A percentile compares a stretch with the other conserved stretches of the same genome.
Evolutionary conservation across 208 protist species (phyloP).

Genomic region (Crithidia mellificae): DNA sequence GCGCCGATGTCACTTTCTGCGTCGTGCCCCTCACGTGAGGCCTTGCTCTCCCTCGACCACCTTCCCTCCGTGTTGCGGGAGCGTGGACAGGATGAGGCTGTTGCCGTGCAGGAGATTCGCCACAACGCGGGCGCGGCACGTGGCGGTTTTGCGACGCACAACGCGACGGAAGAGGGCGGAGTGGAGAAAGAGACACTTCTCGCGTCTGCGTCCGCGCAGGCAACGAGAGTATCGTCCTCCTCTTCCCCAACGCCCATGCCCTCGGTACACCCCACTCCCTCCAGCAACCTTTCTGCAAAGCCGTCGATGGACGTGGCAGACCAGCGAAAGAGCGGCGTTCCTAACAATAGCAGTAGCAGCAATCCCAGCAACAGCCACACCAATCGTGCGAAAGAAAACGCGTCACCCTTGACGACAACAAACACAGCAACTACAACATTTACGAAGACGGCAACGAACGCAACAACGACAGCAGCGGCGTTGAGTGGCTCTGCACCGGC

Average conservation of each 20-base stretch:
- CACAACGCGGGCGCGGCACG: no score
- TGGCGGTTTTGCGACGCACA: no score
- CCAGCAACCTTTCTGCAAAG: not conserved
- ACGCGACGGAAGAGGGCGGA: no score
- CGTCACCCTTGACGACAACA: no score
- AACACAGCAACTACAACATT: not conserved
- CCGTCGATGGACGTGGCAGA: not conserved
- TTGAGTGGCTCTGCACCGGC: no score
- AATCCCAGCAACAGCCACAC: not conserved
- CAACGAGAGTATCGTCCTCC: not conserved
- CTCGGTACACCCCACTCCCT: not conserved
- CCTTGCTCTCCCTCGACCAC: not conserved
- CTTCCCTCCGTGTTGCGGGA: not conserved
- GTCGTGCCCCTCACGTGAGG: not conserved
- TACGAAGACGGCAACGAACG: not conserved
- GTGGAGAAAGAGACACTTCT: no score
- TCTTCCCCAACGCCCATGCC: not conserved
- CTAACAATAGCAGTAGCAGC: not conserved
- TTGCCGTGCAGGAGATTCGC: not conserved
- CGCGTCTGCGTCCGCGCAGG: not conserved
- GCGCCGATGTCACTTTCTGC: constrained; percentile 14
- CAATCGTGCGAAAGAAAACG: no score
- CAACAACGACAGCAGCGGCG: not conserved
- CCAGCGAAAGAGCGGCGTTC: no score
- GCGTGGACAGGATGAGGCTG: no score